A percentile compares a stretch with the other conserved stretches of the same genome.
Evolutionary conservation across 2,329 filamentous ascomycete species (phyloP).

Genomic region (Ceratocystis lukuohia): DNA sequence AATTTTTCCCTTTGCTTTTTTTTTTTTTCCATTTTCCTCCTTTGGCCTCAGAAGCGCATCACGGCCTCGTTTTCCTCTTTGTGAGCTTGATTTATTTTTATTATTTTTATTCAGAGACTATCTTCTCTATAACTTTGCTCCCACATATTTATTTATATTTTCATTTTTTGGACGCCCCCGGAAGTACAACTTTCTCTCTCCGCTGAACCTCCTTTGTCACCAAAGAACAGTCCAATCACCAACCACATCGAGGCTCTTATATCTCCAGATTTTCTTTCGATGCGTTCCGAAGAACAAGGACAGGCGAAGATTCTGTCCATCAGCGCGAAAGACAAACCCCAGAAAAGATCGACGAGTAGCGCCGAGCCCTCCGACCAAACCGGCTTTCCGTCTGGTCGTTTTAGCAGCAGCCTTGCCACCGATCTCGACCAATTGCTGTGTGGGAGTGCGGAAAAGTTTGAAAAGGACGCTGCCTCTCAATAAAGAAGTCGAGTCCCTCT

Average conservation of each 20-base stretch:
- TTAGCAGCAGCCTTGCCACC: neutral
- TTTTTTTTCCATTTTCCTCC: neutral
- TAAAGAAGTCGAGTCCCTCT: neutral
- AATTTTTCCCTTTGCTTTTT: neutral
- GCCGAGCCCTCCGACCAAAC: neutral
- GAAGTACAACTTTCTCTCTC: neutral
- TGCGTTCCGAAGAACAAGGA: constrained; percentile 18
- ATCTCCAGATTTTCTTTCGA: constrained; percentile 17
- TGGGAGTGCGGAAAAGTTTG: neutral
- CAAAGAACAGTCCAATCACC: neutral
- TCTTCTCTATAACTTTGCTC: neutral
- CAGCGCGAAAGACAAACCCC: constrained; percentile 15
- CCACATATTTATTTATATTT: neutral
- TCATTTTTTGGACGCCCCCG: neutral
- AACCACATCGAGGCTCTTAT: neutral
- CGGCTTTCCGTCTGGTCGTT: neutral
- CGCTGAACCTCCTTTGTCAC: neutral
- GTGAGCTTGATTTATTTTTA: neutral
- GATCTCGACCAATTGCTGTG: neutral
- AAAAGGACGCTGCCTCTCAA: too few relatives aligned
- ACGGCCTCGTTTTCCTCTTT: neutral
- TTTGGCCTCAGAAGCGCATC: neutral
- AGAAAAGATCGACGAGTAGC: neutral
- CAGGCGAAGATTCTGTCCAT: constrained; percentile 19
- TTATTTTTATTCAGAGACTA: neutral